Evolutionary conservation across 1,284 basidiomycete genomes (phyloP).

Genomic region (Papiliotrema laurentii): DNA sequence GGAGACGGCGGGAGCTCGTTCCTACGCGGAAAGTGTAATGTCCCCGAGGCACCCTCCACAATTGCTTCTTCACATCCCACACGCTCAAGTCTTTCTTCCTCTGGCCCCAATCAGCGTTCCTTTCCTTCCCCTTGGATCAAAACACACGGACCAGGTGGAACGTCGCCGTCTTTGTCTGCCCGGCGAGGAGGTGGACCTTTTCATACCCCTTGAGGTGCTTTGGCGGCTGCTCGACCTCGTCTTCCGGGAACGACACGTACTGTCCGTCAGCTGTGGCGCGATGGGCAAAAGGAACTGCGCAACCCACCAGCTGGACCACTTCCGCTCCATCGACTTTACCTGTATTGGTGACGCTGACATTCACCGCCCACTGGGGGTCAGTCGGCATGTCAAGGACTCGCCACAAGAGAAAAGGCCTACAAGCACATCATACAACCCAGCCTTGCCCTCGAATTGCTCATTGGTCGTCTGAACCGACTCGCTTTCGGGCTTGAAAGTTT

Average conservation of each 20-base stretch:
- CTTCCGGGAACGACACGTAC: constrained; percentile 47
- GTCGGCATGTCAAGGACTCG: not conserved
- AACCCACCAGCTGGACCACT: constrained; percentile 50
- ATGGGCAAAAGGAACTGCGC: not conserved
- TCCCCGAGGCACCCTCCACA: constrained; percentile 44
- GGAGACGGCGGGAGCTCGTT: constrained; percentile 38
- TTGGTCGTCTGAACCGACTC: constrained; percentile 49
- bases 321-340: constrained; percentile 46
- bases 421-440: constrained; percentile 43
- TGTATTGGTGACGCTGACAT: constrained; percentile 48
- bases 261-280: constrained; percentile 5
- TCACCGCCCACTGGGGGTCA: constrained; percentile 26
- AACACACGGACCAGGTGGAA: constrained; percentile 41
- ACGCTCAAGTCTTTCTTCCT: constrained; percentile 49
- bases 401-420: constrained; percentile 14
- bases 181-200: constrained; percentile 39
- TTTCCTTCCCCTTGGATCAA: not conserved
- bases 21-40: constrained; percentile 42
- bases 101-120: constrained; percentile 13
- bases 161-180: constrained; percentile 31
- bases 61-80: constrained; percentile 45
- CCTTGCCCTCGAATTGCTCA: constrained; percentile 39
- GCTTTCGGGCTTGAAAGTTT: constrained; percentile 13
- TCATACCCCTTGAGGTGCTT: constrained; percentile 44
- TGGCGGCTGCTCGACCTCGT: constrained; percentile 42